Conservation (phyloP, 2,329 filamentous ascomycete genomes). For the Cordyceps javanica region DNA sequence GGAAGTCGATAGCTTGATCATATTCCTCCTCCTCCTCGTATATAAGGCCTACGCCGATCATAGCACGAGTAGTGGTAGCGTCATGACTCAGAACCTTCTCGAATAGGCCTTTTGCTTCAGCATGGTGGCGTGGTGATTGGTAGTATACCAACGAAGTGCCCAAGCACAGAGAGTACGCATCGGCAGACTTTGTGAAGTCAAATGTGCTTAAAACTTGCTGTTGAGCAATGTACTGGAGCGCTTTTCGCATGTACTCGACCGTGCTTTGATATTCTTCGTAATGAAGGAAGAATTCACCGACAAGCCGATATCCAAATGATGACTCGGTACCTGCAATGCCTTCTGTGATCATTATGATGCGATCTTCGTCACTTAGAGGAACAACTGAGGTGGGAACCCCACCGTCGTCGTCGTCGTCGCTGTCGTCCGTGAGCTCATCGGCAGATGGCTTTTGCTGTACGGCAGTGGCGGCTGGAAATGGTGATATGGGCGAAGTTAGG, state of each 20-base stretch:
- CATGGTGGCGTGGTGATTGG: conserved; percentile 82
- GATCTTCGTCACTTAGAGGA: conserved; percentile 67
- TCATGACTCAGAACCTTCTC: conserved; percentile 73
- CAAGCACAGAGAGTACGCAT: conserved; percentile 70
- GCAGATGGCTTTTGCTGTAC: conserved; percentile 18
- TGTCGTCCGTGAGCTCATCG: conserved; percentile 44
- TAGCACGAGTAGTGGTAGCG: conserved; percentile 66
- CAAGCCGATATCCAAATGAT: conserved; percentile 73
- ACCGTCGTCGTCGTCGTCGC: conserved; percentile 53
- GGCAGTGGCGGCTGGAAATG: conserved; percentile 53
- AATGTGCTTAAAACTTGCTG: conserved; percentile 64
- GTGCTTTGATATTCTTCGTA: conserved; percentile 80
- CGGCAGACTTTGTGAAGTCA: conserved; percentile 59
- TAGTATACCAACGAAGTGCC: conserved; percentile 87
- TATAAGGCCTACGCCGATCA: conserved; percentile 87
- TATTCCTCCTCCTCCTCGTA: conserved; percentile 92
- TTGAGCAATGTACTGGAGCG: conserved; percentile 51
- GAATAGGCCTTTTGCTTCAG: conserved; percentile 82
- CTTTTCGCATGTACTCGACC: conserved; percentile 73
- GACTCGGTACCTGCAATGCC: conserved; percentile 64
- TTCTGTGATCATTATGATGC: conserved; percentile 73
- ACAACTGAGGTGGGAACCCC: conserved; percentile 47
- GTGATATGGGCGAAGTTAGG: conserved; percentile 75
- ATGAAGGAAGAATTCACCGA: conserved; percentile 76
- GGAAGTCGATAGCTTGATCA: conserved; percentile 70